Conservation (phyloP, 495 filamentous ascomycete genomes). For the Schizothecium vesticola region DNA sequence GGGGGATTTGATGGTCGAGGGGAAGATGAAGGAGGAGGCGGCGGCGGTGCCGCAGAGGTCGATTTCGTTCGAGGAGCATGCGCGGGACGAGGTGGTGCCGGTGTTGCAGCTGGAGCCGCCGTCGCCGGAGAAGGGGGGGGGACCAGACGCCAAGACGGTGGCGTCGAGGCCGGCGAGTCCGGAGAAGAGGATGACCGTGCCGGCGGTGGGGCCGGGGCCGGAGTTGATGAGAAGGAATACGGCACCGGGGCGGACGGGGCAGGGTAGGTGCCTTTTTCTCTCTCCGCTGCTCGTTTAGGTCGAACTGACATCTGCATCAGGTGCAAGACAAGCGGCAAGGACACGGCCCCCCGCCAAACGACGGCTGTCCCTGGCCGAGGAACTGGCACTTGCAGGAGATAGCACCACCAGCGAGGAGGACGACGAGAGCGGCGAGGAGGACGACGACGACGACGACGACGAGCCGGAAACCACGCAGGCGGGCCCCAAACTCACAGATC, state of each 20-base stretch:
- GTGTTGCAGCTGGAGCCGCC: background rate
- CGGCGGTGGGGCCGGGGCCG: background rate
- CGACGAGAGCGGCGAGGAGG: background rate
- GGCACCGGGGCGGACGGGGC: background rate
- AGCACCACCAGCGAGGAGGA: slow-evolving; percentile 6
- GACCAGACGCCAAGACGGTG: background rate
- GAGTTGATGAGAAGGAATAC: slow-evolving; percentile 11
- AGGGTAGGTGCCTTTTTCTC: background rate
- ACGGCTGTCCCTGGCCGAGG: slow-evolving; percentile 14
- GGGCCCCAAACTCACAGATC: background rate
- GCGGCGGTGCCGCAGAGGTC: background rate
- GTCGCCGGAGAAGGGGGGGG: background rate
- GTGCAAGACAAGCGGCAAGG: background rate
- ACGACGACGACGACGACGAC: background rate
- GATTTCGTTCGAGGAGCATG: background rate
- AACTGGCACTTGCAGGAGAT: slow-evolving; percentile 8
- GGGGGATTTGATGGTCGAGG: background rate
- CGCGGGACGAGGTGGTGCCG: background rate
- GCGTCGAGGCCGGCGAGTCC: background rate
- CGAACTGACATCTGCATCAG: background rate
- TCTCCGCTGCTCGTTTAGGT: background rate
- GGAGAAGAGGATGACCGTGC: background rate
- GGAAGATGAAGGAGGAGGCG: background rate
- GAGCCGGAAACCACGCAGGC: background rate
- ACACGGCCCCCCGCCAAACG: slow-evolving; percentile 6